Percentiles rank a stretch among this genome's conserved stretches.
These are phyloP conservation scores for Urochloa ruziziensis DNA, from an alignment of 176 grass and related monocot genomes.

Conservation along the genomic window DNA sequence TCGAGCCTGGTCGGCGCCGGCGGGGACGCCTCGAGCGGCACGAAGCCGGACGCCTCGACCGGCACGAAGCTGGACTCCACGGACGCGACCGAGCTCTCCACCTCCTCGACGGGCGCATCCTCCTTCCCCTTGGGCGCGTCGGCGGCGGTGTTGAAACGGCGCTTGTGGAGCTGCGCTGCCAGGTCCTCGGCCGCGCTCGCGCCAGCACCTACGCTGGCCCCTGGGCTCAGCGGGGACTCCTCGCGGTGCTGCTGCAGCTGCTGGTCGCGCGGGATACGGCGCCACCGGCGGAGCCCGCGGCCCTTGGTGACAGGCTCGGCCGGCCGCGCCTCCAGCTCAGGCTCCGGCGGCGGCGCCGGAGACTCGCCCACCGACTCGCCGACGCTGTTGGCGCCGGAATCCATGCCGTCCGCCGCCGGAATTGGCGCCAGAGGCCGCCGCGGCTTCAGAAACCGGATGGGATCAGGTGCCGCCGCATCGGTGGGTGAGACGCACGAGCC, in stretches of 20 bases:
- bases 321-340: not conserved
- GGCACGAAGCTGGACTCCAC: constrained; percentile 53
- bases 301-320: constrained; percentile 34
- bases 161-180: constrained; percentile 60
- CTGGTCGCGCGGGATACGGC: constrained; percentile 59
- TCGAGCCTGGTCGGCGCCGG: constrained; percentile 33
- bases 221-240: constrained; percentile 35
- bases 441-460: constrained; percentile 2
- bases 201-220: not conserved
- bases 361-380: constrained; percentile 38
- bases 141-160: constrained; percentile 35
- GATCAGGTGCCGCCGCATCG: constrained; percentile 5
- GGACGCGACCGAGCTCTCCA: constrained; percentile 66
- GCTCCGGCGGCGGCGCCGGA: not conserved
- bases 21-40: constrained; percentile 23
- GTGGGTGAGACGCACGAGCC: not conserved
- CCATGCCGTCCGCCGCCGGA: constrained; percentile 32
- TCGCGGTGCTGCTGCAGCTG: constrained; percentile 42
- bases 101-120: constrained; percentile 34
- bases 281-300: constrained; percentile 59
- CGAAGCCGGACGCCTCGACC: constrained; percentile 21
- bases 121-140: constrained; percentile 43
- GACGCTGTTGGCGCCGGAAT: constrained; percentile 47
- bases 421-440: constrained; percentile 20
- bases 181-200: constrained; percentile 22